These are phyloP conservation scores for Gossypium mustelinum DNA, from an alignment of 345 rosid genomes.

Conservation along the genomic window DNA sequence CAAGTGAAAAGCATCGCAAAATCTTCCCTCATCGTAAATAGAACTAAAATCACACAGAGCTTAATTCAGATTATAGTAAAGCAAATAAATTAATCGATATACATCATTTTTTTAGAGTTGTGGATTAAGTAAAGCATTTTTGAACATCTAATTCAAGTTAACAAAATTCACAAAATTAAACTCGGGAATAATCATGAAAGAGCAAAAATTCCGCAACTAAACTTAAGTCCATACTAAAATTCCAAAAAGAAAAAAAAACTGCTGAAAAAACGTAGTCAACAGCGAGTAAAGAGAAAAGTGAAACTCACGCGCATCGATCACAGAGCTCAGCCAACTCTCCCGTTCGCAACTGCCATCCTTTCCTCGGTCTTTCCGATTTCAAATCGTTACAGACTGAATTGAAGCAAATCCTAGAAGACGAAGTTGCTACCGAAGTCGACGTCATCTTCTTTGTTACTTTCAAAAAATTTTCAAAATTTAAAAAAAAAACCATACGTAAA, in stretches of 20 bases:
- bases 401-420: constrained; percentile 55
- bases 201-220: constrained; percentile 10
- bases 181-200: background rate
- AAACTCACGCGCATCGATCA: constrained; percentile 86
- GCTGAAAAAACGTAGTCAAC: constrained; percentile 12
- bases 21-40: constrained; percentile 74
- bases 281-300: background rate
- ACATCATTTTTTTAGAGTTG: background rate
- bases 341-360: constrained; percentile 81
- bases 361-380: constrained; percentile 50
- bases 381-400: constrained; percentile 65
- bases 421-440: constrained; percentile 33
- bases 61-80: background rate
- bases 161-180: constrained; percentile 13
- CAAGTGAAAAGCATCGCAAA: constrained; percentile 67
- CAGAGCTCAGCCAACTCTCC: constrained; percentile 91
- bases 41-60: constrained; percentile 27
- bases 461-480: background rate
- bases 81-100: background rate
- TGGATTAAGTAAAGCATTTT: background rate
- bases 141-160: background rate
- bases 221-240: constrained; percentile 12
- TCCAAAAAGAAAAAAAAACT: background rate
- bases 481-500: constrained; percentile 14
- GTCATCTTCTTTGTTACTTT: constrained; percentile 4